Base-by-base conservation (phyloP, 371 early-diverging fungal genomes). In the Rhizopus arrhizus region DNA sequence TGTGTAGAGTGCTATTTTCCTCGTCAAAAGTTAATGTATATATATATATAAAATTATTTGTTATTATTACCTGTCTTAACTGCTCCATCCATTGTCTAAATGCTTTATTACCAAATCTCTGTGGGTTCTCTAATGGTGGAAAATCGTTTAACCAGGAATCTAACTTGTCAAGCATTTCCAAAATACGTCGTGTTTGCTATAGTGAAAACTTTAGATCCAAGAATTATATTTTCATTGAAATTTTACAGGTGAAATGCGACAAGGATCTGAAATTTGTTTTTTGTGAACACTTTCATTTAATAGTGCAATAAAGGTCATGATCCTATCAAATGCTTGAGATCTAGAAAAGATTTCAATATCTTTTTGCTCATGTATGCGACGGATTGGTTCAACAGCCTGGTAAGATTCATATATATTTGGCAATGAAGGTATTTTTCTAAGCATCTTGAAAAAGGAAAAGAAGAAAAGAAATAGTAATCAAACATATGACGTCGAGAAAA, bases 51-150 rank as follows among this genome's bases (percentile, higher is more conserved):
- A 56, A 11, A 7, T 52, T 40, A 32, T 54, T 38, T 13, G 41
- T 11, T 22, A 29, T 46, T 56, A 16, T 40, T 72, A 84, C 85
- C 63, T 85, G 59, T 56, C 81, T 79, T n/a, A 91, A 41, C 55
- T 85, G 75, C 9, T 64, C 62, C 15, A 78, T 51, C 84, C 88
- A 91, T n/a, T 68, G 75, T 4, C 88, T 78, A 70, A 91, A 93
- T 0, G 91, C 89, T 43, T 85, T 86, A 72, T 91, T 93, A 8
- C 92, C 92, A 69, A 91, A 88, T 4, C 92, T 83, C 67, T 89
- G 87, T 3, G 89, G 88, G 32, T 86, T 81, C 15, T 77, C 73
- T 33, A 85, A 72, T 16, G 92, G 94, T 22, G 94, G 94, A 31
- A 90, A 84, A 32, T 87, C 81, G 32, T 74, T 84, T 33, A 93